Evolutionary conservation across 2,329 filamentous ascomycete genomes (phyloP).

Genomic region (Talaromyces albobiverticillius): DNA sequence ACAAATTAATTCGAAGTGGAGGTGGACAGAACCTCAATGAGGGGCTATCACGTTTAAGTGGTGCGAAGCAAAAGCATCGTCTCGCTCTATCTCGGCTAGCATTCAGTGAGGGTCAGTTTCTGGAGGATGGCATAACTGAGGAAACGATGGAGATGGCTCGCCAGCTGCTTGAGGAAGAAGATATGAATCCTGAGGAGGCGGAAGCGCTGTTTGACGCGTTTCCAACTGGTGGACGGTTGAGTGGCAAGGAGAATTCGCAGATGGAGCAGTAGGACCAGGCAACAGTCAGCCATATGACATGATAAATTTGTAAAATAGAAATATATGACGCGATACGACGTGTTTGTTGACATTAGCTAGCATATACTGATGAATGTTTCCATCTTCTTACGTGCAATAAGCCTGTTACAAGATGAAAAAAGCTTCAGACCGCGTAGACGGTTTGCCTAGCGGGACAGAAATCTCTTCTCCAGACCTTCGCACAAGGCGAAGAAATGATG

Average conservation of each 20-base stretch:
- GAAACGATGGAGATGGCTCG: constrained; percentile 79
- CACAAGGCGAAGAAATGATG: constrained; percentile 38
- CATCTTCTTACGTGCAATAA: too few species aligned
- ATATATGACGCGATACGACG: too few species aligned
- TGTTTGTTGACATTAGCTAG: too few species aligned
- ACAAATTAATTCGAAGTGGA: constrained; percentile 59
- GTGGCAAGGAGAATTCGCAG: constrained; percentile 15
- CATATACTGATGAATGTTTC: too few species aligned
- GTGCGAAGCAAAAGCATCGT: constrained; percentile 77
- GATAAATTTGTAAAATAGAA: too few species aligned
- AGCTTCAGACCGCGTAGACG: too few species aligned
- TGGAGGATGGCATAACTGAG: constrained; percentile 73
- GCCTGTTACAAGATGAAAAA: too few species aligned
- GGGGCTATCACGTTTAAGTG: constrained; percentile 67
- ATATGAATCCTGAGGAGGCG: constrained; percentile 75
- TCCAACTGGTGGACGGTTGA: constrained; percentile 25
- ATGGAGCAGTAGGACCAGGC: constrained; percentile 1
- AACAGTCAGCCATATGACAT: too few species aligned
- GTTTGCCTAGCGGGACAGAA: too few species aligned
- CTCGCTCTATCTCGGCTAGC: constrained; percentile 79
- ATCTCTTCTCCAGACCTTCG: constrained; percentile 35
- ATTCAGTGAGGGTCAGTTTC: constrained; percentile 74
- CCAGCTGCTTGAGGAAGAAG: constrained; percentile 72
- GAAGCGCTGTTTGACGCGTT: constrained; percentile 56
- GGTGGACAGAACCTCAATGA: constrained; percentile 65